phyloP scores from a whole-genome alignment of 1,284 basidiomycete species.

The Moesziomyces antarcticus region DNA sequence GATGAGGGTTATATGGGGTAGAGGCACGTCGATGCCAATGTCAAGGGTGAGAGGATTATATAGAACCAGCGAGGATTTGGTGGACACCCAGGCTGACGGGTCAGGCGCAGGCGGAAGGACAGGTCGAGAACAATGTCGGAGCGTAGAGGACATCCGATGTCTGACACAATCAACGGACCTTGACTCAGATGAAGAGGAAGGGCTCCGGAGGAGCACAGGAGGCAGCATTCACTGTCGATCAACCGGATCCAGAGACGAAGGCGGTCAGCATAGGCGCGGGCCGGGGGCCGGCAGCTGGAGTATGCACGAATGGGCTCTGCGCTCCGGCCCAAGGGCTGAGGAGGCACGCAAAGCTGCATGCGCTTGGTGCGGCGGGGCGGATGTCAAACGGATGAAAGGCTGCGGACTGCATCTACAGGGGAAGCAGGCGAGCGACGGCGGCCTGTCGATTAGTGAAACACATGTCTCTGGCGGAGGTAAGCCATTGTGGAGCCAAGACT shows the following conservation, averaged over 20 bases:
- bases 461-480: not conserved
- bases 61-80: not conserved
- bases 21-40: constrained; percentile 4
- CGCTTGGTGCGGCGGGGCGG: not conserved
- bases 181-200: constrained; percentile 16
- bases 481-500: not conserved
- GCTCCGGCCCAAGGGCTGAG: not conserved
- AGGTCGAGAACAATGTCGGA: constrained; percentile 2
- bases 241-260: constrained; percentile 18
- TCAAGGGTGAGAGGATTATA: constrained; percentile 8
- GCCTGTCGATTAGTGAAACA: not conserved
- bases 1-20: not conserved
- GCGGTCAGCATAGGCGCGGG: not conserved
- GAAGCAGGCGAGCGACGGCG: not conserved
- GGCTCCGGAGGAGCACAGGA: not conserved
- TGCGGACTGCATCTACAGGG: not conserved
- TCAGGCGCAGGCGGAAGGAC: not conserved
- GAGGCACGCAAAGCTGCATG: constrained; percentile 1
- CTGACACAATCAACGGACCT: constrained; percentile 28
- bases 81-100: not conserved
- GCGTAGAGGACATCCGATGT: not conserved
- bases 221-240: constrained; percentile 5
- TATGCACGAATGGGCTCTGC: too few relatives aligned
- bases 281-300: too few relatives aligned
- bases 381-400: not conserved